These are phyloP conservation scores for Waltiozyma sp. DNA, from an alignment of 1,139 yeast species.

Conservation along the genomic window DNA sequence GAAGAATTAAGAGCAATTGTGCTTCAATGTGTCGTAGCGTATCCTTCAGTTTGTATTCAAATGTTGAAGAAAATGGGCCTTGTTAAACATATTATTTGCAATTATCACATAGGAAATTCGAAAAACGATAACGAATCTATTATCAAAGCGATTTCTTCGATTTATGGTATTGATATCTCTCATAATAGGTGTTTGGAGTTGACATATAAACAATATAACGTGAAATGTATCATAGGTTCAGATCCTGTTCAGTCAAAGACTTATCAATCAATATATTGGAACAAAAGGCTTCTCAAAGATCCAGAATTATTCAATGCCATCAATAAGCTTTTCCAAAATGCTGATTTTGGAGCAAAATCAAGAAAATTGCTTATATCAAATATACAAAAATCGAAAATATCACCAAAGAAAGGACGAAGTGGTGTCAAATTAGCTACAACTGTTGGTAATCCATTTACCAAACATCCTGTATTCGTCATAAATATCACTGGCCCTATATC, in stretches of 20 bases:
- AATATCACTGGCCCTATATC: constrained; percentile 23
- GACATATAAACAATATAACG: constrained; percentile 17
- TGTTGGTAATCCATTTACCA: constrained; percentile 22
- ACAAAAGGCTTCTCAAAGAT: constrained; percentile 26
- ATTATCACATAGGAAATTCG: background rate
- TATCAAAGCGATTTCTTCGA: constrained; percentile 8
- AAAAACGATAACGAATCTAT: constrained; percentile 1
- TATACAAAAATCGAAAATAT: constrained; percentile 7
- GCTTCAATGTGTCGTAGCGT: constrained; percentile 24
- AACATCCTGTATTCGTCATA: constrained; percentile 31
- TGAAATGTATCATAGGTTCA: constrained; percentile 24
- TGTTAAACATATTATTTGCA: background rate
- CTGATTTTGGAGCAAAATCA: constrained; percentile 17
- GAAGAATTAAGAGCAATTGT: constrained; percentile 26
- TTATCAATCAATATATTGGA: constrained; percentile 38
- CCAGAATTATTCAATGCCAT: constrained; percentile 21
- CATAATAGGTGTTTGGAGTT: constrained; percentile 19
- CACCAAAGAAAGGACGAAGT: constrained; percentile 14
- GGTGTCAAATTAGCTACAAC: constrained; percentile 10
- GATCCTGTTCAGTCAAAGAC: constrained; percentile 24
- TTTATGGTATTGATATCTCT: constrained; percentile 18
- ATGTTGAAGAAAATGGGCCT: constrained; percentile 12
- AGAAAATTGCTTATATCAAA: constrained; percentile 8
- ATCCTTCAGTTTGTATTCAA: constrained; percentile 21
- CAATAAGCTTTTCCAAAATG: constrained; percentile 20